These are phyloP conservation scores for Quercus ilex DNA, from an alignment of 306 rosid genomes.

Conservation along the genomic window DNA sequence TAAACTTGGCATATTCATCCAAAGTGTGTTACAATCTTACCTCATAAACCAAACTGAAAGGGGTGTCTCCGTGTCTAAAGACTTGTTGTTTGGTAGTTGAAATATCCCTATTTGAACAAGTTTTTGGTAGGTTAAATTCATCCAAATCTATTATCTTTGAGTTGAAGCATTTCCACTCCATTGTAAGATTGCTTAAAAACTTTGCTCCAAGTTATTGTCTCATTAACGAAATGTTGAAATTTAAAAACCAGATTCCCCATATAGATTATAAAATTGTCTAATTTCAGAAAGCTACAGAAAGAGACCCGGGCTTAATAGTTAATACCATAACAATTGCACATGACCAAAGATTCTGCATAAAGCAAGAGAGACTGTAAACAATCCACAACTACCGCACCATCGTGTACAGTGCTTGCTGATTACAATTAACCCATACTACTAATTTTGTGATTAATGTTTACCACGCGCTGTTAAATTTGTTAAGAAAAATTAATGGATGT, in stretches of 20 bases:
- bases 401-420: not conserved
- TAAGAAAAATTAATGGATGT: too few relatives aligned
- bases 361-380: not conserved
- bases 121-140: not conserved
- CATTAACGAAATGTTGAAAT: not conserved
- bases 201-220: constrained; percentile 25
- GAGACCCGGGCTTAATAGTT: constrained; percentile 3
- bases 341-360: not conserved
- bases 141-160: not conserved
- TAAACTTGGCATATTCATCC: not conserved
- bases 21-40: not conserved
- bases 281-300: not conserved
- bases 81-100: not conserved
- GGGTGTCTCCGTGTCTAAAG: not conserved
- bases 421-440: not conserved
- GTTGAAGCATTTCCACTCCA: not conserved
- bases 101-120: not conserved
- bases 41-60: not conserved
- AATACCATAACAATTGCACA: constrained; percentile 15
- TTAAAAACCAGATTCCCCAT: too few relatives aligned
- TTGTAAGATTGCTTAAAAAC: not conserved
- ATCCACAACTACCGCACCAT: not conserved
- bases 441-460: not conserved
- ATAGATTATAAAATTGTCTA: not conserved
- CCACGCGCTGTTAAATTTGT: not conserved